Evolutionary conservation across 352 stramenopile genomes (phyloP).

Genomic region (Thalassiosira delicatula): DNA sequence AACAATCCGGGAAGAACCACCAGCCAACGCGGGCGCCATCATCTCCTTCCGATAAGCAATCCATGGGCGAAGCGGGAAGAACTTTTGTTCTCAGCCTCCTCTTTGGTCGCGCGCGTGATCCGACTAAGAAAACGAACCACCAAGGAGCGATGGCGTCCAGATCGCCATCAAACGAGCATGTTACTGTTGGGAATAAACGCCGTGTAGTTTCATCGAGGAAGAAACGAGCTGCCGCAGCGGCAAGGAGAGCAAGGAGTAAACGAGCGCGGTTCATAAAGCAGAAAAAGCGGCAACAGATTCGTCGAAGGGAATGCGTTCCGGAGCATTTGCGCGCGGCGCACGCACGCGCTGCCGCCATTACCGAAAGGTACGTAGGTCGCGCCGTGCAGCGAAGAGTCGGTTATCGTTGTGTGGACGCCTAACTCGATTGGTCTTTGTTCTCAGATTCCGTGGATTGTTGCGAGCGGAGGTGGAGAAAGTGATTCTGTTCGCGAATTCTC

Average conservation of each 20-base stretch:
- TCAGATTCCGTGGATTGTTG: constrained; percentile 80
- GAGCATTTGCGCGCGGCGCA: constrained; percentile 71
- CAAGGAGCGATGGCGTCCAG: no score
- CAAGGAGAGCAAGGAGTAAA: constrained; percentile 45
- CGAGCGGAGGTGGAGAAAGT: constrained; percentile 83
- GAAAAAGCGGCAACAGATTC: constrained; percentile 15
- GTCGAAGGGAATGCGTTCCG: constrained; percentile 49
- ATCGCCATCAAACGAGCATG: constrained; percentile 5
- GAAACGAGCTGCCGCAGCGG: constrained; percentile 24
- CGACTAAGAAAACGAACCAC: background rate
- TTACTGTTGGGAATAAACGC: background rate
- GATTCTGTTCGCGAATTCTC: constrained; percentile 73
- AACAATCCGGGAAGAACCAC: background rate
- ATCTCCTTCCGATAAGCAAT: constrained; percentile 1
- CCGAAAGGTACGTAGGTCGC: no score
- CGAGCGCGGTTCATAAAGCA: constrained; percentile 23
- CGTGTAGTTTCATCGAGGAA: background rate
- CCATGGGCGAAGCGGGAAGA: constrained; percentile 11
- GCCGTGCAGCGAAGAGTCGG: no score
- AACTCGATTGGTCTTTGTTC: no score
- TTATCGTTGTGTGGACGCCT: no score
- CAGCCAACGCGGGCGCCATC: constrained; percentile 6
- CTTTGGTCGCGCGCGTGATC: constrained; percentile 11
- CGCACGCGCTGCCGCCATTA: constrained; percentile 75
- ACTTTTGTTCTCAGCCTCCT: constrained; percentile 49